Base-by-base conservation (phyloP, 306 rosid species). In the Quercus suber region DNA sequence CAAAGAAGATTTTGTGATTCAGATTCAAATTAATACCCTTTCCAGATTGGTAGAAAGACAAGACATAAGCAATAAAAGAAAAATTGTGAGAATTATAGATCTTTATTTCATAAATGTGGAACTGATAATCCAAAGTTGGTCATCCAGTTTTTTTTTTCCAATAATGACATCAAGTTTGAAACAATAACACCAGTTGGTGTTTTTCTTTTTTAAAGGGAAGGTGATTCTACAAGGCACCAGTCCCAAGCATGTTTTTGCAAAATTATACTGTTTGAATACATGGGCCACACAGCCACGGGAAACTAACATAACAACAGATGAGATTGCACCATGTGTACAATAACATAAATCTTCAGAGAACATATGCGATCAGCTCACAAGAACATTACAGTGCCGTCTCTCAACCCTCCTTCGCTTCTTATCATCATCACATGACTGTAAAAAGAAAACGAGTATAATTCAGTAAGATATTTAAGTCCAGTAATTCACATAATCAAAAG, bases 321-420 rank as follows among this genome's bases (percentile, higher is more conserved):
- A 63, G 80, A 75, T 72, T 52, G 76, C 75, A 69, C 82, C 78
- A 21, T 76, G 86, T 69, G 75, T 71, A 80, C 73, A 75, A 49
- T 33, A 61, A 75, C 84, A 68, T 27, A 63, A 71, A 74, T 70
- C 43, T 74, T 41, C 61, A 12, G 21, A 57, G 52, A 59, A 57
- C 43, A 35, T 45, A 2, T 6, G 21, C 19, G 43, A 31, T 89
- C 85, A 92, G 74, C 79, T 80, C 55, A 89, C 83, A 51, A 89
- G 90, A 74, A 94, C 96, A 74, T 86, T 88, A 76, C 97, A 94
- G 12, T 51, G 86, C 76, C 59, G 89, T 85, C 75, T 82, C 72
- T 85, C 92, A 13, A 89, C 86, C 89, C 77, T 83, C 69, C 91
- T 88, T 37, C 82, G 93, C 89, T 90, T 94, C 69, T 84, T 80